phyloP scores from a whole-genome alignment of 495 filamentous ascomycete species.

The Xylaria palmicola region DNA sequence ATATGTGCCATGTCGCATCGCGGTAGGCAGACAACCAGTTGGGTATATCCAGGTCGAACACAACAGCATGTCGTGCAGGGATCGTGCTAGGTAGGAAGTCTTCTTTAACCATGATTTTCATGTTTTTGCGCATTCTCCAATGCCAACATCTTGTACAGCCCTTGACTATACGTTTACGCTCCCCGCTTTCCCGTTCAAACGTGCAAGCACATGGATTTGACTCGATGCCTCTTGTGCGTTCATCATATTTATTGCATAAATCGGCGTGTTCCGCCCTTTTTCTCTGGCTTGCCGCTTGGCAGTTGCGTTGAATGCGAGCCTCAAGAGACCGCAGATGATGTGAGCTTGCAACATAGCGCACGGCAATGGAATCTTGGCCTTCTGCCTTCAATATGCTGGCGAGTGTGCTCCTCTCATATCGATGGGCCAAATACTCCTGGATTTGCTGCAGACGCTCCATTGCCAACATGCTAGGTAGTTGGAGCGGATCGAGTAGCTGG shows the following conservation, averaged over 20 bases:
- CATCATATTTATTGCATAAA: conserved; percentile 38
- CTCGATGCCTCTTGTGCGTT: conserved; percentile 35
- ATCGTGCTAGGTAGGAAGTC: conserved; percentile 41
- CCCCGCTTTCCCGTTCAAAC: conserved; percentile 18
- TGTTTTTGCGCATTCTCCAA: conserved; percentile 17
- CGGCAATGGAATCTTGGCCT: conserved; percentile 41
- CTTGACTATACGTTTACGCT: conserved; percentile 36
- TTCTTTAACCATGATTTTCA: conserved; percentile 46
- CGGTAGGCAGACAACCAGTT: conserved; percentile 41
- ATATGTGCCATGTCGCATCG: conserved; percentile 45
- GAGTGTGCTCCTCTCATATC: conserved; percentile 17
- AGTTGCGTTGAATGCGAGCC: conserved; percentile 30
- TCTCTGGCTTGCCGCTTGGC: conserved; percentile 3
- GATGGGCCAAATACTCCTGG: conserved; percentile 45
- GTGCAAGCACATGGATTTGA: conserved; percentile 27
- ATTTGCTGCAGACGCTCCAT: conserved; percentile 50
- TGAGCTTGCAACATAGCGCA: conserved; percentile 41
- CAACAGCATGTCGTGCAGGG: conserved; percentile 25
- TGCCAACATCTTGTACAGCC: conserved; percentile 25
- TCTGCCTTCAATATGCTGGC: conserved; percentile 48
- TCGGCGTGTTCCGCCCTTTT: conserved; percentile 44
- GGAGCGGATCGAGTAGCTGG: conserved; percentile 51
- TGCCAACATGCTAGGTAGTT: conserved; percentile 38
- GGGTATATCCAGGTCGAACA: conserved; percentile 49
- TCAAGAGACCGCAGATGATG: conserved; percentile 29